A percentile compares a stretch with the other conserved stretches of the same genome.
Evolutionary conservation across 2,329 filamentous ascomycete genomes (phyloP).

Genomic region (Elsinoe fawcettii): DNA sequence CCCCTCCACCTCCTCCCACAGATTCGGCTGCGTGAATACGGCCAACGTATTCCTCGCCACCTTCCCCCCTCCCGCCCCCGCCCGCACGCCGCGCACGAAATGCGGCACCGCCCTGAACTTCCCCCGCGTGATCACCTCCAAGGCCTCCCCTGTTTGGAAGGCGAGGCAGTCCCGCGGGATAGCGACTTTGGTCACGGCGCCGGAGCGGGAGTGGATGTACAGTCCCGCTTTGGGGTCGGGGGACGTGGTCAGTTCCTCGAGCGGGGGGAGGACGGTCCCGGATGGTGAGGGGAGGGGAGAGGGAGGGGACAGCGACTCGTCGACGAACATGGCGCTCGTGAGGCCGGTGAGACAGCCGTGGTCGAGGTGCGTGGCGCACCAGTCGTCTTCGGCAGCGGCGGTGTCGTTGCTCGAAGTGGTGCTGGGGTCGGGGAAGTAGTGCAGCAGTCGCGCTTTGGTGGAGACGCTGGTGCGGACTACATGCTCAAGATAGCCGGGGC

Average conservation of each 20-base stretch:
- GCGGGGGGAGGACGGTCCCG: constrained; percentile 31
- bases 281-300: constrained; percentile 24
- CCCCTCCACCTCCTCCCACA: constrained; percentile 69
- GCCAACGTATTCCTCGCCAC: constrained; percentile 71
- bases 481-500: constrained; percentile 69
- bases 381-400: constrained; percentile 59
- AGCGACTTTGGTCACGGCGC: constrained; percentile 77
- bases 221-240: constrained; percentile 80
- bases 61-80: constrained; percentile 38
- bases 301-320: constrained; percentile 52
- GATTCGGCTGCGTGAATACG: constrained; percentile 92
- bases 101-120: constrained; percentile 92
- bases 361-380: constrained; percentile 87
- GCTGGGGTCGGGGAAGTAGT: constrained; percentile 67
- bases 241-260: constrained; percentile 64
- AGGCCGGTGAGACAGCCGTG: constrained; percentile 90
- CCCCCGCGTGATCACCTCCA: constrained; percentile 85
- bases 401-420: constrained; percentile 12
- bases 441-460: constrained; percentile 83
- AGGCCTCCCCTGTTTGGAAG: constrained; percentile 89
- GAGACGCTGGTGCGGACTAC: constrained; percentile 79
- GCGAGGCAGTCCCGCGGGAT: constrained; percentile 88
- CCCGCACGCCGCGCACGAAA: constrained; percentile 73
- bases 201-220: constrained; percentile 85
- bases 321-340: constrained; percentile 92